Evolutionary conservation across 2,329 filamentous ascomycete species (phyloP).

Genomic region (Magnaporthiopsis rhizophila): DNA sequence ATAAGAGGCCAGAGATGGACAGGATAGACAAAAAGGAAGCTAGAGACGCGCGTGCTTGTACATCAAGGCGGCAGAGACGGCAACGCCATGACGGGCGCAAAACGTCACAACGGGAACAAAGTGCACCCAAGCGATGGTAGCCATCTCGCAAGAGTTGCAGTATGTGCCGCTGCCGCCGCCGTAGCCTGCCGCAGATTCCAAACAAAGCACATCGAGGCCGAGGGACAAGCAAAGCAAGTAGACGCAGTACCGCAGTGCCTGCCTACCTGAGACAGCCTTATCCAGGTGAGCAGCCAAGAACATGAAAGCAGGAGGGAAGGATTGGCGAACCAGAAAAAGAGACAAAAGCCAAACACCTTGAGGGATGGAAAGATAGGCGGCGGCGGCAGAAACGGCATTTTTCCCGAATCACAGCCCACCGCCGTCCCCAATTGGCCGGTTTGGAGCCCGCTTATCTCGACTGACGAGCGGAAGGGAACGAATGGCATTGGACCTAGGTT

Average conservation of each 20-base stretch:
- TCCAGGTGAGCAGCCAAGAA: too few relatives aligned
- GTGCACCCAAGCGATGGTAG: neutral
- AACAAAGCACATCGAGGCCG: too few relatives aligned
- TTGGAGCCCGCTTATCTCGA: neutral
- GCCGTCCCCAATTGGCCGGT: neutral
- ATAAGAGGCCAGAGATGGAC: too few relatives aligned
- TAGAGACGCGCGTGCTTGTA: neutral
- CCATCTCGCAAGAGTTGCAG: too few relatives aligned
- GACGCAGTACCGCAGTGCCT: too few relatives aligned
- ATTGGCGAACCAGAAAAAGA: neutral
- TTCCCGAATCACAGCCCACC: neutral
- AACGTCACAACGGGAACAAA: neutral
- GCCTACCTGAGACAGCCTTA: too few relatives aligned
- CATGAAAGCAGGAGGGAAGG: too few relatives aligned
- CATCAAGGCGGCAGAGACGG: neutral
- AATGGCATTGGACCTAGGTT: neutral
- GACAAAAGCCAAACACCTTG: neutral
- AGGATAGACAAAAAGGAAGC: neutral
- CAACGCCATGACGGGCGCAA: too few relatives aligned
- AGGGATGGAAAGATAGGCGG: neutral
- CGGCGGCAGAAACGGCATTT: neutral
- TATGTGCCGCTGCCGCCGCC: too few relatives aligned
- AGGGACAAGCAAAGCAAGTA: too few relatives aligned
- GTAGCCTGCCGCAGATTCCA: too few relatives aligned
- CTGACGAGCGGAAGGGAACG: neutral